Base-by-base conservation (phyloP, 2,329 filamentous ascomycete genomes). In the Exophiala oligosperma region DNA sequence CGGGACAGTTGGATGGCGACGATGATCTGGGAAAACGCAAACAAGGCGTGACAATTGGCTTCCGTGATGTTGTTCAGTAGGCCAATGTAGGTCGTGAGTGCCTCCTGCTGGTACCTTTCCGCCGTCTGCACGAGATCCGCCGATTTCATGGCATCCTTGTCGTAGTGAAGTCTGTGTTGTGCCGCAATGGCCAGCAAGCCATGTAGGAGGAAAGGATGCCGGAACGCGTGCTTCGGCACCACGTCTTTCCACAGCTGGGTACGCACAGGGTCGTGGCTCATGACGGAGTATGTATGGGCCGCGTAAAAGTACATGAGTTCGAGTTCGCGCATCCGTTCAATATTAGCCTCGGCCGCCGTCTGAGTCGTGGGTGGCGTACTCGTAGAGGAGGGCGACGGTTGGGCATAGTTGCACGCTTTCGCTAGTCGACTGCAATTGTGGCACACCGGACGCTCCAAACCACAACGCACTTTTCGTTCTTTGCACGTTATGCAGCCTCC, bases 241-340 rank as follows among this genome's bases (percentile, higher is more conserved):
- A 68, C 53, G 4, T 70, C 66, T 56, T 73, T 72, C 74, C 74
- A 76, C 14, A 68, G 66, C 26, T 70, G 60, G 32, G 68, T 63
- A 1, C 50, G 21, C 26, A 43, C 48, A 14, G 29, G 29, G 26
- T 54, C 43, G 24, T 55, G 49, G 12, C 29, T 29, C 46, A 62
- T 52, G 40, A 52, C 60, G 26, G 41, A 44, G 32, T 71, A 69
- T 3, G 72, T 74, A 9, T 67, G 68, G 66, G 73, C 74, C 24
- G 77, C 68, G 63, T 76, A 77, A 40, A 73, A 63, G 57, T 79
- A 72, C 35, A 73, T 67, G 23, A 79, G 60, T 54, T 78, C 76
- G 5, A 24, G 44, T 48, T 35, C 40, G 21, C 26, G 26, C 21
- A 14, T 35, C 2, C 49, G 54, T 28, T 12, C 17, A 17, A 17